Evolutionary conservation across 202 grass and related monocot genomes (phyloP).

Genomic region (Tripidium arundinaceum): DNA sequence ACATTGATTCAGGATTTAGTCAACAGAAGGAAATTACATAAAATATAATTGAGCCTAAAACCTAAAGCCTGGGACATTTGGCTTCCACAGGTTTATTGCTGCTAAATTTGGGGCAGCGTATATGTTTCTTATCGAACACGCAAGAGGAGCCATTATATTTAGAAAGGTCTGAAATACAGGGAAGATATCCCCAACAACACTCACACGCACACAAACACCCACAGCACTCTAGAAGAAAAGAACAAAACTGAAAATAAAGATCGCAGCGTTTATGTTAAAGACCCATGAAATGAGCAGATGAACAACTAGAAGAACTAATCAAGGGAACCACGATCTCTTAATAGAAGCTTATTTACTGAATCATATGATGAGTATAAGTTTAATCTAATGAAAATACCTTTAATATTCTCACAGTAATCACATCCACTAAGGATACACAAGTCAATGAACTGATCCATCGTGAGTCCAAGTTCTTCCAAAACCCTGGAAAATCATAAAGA

Average conservation of each 20-base stretch:
- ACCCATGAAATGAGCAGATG: slow-evolving; percentile 7
- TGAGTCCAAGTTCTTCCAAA: slow-evolving; percentile 76
- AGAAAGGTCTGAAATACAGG: neutral
- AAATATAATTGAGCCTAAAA: slow-evolving; percentile 16
- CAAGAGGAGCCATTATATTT: neutral
- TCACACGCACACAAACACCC: neutral
- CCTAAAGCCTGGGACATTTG: neutral
- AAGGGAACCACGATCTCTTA: neutral
- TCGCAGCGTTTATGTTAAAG: neutral
- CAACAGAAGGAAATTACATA: slow-evolving; percentile 5
- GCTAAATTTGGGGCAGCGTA: neutral
- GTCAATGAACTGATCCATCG: slow-evolving; percentile 95
- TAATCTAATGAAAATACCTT: slow-evolving; percentile 48
- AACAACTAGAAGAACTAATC: slow-evolving; percentile 22
- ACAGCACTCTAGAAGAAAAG: neutral
- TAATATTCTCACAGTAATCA: too few species aligned
- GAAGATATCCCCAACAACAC: neutral
- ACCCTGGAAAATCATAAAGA: slow-evolving; percentile 47
- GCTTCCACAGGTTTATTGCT: slow-evolving; percentile 10
- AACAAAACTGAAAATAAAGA: neutral
- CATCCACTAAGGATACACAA: slow-evolving; percentile 91
- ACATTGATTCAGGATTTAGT: neutral
- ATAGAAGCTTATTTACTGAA: neutral
- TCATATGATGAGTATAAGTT: slow-evolving; percentile 3
- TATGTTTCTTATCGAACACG: neutral